phyloP scores from a whole-genome alignment of 169 alveolate species.

The Cyclospora cayetanensis region DNA sequence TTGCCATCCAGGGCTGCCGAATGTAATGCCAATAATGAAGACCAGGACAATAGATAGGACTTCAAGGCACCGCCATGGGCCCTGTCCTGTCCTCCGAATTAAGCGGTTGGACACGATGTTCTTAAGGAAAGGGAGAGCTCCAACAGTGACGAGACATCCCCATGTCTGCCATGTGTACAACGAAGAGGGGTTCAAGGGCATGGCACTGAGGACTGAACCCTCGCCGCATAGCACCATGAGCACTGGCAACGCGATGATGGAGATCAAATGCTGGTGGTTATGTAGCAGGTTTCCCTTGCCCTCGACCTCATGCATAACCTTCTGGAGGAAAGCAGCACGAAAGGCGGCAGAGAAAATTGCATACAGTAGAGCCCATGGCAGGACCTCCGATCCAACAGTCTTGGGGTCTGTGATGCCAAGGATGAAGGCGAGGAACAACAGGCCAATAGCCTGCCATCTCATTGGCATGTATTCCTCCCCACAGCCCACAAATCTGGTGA shows the following conservation, averaged over 20 bases:
- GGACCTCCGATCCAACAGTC: slow-evolving; percentile 88
- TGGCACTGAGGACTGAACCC: slow-evolving; percentile 76
- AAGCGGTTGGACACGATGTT: slow-evolving; percentile 92
- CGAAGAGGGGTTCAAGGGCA: slow-evolving; percentile 83
- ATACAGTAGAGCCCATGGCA: slow-evolving; percentile 89
- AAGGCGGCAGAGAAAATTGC: slow-evolving; percentile 92
- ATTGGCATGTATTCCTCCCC: slow-evolving; percentile 93
- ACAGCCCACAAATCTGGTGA: slow-evolving; percentile 92
- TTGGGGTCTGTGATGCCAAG: slow-evolving; percentile 91
- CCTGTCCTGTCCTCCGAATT: slow-evolving; percentile 94
- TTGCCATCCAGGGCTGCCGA: slow-evolving; percentile 82
- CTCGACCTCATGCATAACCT: slow-evolving; percentile 91
- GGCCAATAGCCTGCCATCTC: slow-evolving; percentile 90
- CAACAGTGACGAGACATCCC: slow-evolving; percentile 93
- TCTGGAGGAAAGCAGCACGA: slow-evolving; percentile 93
- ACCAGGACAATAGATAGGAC: slow-evolving; percentile 89
- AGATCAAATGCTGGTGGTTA: slow-evolving; percentile 92
- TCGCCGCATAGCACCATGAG: slow-evolving; percentile 86
- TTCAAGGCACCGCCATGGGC: slow-evolving; percentile 94
- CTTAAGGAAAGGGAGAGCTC: slow-evolving; percentile 92
- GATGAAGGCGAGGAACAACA: slow-evolving; percentile 87
- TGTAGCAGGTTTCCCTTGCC: slow-evolving; percentile 93
- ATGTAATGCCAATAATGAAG: slow-evolving; percentile 88
- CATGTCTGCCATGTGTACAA: slow-evolving; percentile 90
- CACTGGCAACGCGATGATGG: slow-evolving; percentile 88